Conservation (phyloP, 1,284 basidiomycete genomes). For the Pholiota adiposa region DNA sequence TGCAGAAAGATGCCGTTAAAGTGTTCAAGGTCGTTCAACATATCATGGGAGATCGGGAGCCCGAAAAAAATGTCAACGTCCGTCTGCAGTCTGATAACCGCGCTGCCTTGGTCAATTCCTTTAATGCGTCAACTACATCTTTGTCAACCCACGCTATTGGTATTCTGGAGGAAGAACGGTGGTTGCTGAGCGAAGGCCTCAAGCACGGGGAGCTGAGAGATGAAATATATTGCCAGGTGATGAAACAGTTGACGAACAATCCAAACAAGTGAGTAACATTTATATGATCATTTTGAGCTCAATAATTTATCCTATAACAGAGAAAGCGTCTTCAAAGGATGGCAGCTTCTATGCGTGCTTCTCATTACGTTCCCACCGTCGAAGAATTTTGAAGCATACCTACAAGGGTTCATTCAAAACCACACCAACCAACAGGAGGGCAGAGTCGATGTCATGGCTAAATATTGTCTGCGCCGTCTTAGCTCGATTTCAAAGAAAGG, state of each 20-base stretch:
- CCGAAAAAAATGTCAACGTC: conserved; percentile 57
- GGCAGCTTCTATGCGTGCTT: conserved; percentile 89
- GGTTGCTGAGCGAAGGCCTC: conserved; percentile 82
- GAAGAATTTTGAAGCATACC: conserved; percentile 85
- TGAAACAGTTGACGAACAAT: conserved; percentile 89
- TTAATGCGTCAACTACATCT: conserved; percentile 62
- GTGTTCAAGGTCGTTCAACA: conserved; percentile 89
- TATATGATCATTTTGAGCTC: conserved; percentile 2
- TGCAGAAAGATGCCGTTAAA: conserved; percentile 79
- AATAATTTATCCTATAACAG: conserved; percentile 39
- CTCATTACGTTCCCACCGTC: conserved; percentile 89
- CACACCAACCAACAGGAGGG: conserved; percentile 69
- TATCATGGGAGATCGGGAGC: conserved; percentile 90
- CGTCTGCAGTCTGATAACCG: conserved; percentile 45
- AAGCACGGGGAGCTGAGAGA: conserved; percentile 83
- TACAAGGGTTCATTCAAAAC: conserved; percentile 77
- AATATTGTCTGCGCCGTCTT: conserved; percentile 80
- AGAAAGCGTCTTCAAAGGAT: conserved; percentile 85
- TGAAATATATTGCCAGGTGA: conserved; percentile 89
- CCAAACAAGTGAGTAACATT: conserved; percentile 66
- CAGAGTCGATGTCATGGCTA: conserved; percentile 86
- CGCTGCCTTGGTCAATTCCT: conserved; percentile 40
- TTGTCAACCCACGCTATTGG: conserved; percentile 41
- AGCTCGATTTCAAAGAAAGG: conserved; percentile 78
- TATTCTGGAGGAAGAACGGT: conserved; percentile 84